Evolutionary conservation across 305 asterid species (phyloP).

Genomic region (Solanum hybrid): DNA sequence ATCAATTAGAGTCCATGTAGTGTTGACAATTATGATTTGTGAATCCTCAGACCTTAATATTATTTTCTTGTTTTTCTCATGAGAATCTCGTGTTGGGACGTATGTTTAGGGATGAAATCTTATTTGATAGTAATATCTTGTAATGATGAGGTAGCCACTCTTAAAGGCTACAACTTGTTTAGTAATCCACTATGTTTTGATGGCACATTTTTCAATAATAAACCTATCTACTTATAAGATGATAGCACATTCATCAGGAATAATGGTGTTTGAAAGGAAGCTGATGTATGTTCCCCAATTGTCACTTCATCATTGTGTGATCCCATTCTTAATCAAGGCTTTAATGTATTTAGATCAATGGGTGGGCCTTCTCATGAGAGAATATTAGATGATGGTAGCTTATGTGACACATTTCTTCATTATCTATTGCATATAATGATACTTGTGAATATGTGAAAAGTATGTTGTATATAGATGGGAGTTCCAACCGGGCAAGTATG

Average conservation of each 20-base stretch:
- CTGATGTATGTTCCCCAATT: background rate
- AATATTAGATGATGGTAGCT: background rate
- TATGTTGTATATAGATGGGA: background rate
- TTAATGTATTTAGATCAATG: no score
- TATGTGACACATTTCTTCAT: background rate
- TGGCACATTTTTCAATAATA: background rate
- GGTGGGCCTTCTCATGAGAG: background rate
- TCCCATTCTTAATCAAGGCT: background rate
- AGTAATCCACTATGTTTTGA: background rate
- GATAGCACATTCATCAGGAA: background rate
- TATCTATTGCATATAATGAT: background rate
- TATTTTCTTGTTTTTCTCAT: no score
- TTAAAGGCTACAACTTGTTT: background rate
- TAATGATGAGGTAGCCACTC: background rate
- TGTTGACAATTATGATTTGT: no score
- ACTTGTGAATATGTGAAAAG: background rate
- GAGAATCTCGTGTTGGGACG: background rate
- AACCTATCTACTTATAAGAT: background rate
- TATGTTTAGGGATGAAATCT: background rate
- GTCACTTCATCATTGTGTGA: background rate
- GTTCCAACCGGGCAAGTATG: background rate
- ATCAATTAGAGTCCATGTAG: no score
- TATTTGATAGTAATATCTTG: background rate
- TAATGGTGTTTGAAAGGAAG: background rate
- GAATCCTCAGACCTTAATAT: no score